Conservation (phyloP, 495 filamentous ascomycete genomes). For the Podospora fimiseda region DNA sequence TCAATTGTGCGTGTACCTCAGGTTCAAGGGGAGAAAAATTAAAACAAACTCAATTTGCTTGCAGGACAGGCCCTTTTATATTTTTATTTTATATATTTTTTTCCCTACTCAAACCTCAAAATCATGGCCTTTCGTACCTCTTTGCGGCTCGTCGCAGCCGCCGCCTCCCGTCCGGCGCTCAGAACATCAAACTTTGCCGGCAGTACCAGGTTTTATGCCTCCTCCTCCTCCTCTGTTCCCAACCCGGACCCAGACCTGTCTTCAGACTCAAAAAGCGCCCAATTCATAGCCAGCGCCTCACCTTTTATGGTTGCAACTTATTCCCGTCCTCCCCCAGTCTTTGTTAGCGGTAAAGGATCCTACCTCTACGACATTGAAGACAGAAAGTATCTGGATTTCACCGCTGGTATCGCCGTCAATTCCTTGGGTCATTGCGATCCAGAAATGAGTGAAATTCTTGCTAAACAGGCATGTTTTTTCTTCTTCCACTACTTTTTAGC, state of each 20-base stretch:
- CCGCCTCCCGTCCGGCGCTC: slow-evolving; percentile 5
- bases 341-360: slow-evolving; percentile 77
- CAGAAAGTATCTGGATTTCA: slow-evolving; percentile 85
- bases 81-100: neutral
- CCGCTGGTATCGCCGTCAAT: slow-evolving; percentile 93
- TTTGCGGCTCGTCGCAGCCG: slow-evolving; percentile 25
- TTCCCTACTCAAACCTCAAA: neutral
- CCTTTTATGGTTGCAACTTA: slow-evolving; percentile 95
- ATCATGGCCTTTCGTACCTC: slow-evolving; percentile 27
- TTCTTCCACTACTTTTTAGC: neutral
- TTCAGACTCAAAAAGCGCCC: slow-evolving; percentile 66
- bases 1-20: no score
- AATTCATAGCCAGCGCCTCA: slow-evolving; percentile 62
- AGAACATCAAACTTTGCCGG: slow-evolving; percentile 14
- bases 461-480: slow-evolving; percentile 57
- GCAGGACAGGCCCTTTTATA: neutral
- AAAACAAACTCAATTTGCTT: neutral
- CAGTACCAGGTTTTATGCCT: slow-evolving; percentile 27
- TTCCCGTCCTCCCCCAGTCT: slow-evolving; percentile 81
- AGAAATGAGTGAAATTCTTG: slow-evolving; percentile 56
- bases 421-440: slow-evolving; percentile 82
- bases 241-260: slow-evolving; percentile 74
- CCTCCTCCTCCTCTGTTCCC: slow-evolving; percentile 27
- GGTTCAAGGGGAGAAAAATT: neutral
- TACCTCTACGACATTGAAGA: slow-evolving; percentile 89